Evolutionary conservation across 2,329 filamentous ascomycete genomes (phyloP), one percentile per base, ranked within the genome.

Genomic region (Fusarium neocosmosporiellum): DNA sequence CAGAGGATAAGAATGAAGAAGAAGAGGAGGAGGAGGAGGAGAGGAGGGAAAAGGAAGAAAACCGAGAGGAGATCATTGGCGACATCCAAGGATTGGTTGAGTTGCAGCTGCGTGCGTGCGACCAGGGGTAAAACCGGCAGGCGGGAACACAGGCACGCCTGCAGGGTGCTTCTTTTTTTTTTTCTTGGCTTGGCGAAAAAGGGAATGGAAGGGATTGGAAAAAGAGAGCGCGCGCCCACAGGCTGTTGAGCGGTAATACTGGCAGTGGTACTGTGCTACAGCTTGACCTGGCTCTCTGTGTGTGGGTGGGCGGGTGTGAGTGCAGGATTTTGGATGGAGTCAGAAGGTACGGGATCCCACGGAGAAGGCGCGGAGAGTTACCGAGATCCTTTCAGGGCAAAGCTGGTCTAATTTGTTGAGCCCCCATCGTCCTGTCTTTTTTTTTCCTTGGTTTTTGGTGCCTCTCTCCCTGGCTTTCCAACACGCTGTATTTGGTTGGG

Each of bases 51-150:
- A 63, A 68, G 55, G 64, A 67, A 63, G 66, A 34, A 50, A 73
- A 55, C 58, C 75, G 73, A 68, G 73, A 76, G 62, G 74, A 64
- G 68, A 77, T 70, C 75, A 77, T 77, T 67, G 67, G 71, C 41
- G 71, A 68, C 64, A 71, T 73, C 60, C 71, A 72, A 59, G 39
- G 48, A 65, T 57, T 58, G 61, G 61, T 34, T 24, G 50, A 60
- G 41, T 54, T 53, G 55, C 27, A 43, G 63, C 8, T 20, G 31
- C 34, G 31, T 36, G 53, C 53, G 57, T 57, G 63, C 55, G 43
- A 60, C 46, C 33, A 61, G 55, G 66, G 65, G 54, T 65, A 48
- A 69, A 68, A 65, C 58, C 33, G 64, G 54, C 31, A 22, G 50
- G 59, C 61, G 22, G 43, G 41, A 46, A 46, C 22, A 39, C 46